Evolutionary conservation across 805 yeast species (phyloP), one percentile per base, ranked within the genome.

Genomic region (Saccharomycopsis sp.): DNA sequence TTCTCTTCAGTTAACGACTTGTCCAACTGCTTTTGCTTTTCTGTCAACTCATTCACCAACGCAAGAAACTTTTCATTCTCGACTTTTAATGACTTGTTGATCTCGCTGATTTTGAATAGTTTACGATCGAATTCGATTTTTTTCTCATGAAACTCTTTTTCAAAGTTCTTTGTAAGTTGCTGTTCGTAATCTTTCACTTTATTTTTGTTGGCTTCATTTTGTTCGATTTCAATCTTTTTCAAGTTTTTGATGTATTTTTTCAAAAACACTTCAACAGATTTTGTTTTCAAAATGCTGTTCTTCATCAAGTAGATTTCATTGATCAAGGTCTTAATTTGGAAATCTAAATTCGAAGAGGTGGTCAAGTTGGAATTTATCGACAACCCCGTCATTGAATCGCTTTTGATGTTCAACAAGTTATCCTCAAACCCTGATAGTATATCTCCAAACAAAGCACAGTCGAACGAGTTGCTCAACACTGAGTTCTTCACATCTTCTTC

Each of bases 381-480:
- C 31, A 77, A 68, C 1, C 82, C 83, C 10, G 74, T 64, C 38
- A 69, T 61, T 12, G 67, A 62, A 39, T 65, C 65, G 30, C 70
- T 66, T 45, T 65, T 65, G 3, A 68, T 55, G 0, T 75, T 76
- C 22, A 74, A 50, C 8, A 74, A 56, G 30, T 64, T 58, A 46
- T 73, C 79, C 49, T 75, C 80, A 21, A 74, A 48, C 35, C 62
- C 64, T 9, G 62, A 50, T 22, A 60, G 55, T 49, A 74, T 67
- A 53, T 76, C 82, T 19, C 81, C 79, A 57, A 75, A 77, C 60
- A 77, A 61, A 2, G 80, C 80, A 19, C 68, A 68, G 48, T 75
- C 80, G 54, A 73, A 73, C 3, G 75, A 62, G 15, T 43, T 51
- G 13, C 43, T 35, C 17, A 38, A 27, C 18, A 42, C 38, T 17